Conservation (phyloP, 176 grass and related monocot species). For the Alopecurus myosuroides region DNA sequence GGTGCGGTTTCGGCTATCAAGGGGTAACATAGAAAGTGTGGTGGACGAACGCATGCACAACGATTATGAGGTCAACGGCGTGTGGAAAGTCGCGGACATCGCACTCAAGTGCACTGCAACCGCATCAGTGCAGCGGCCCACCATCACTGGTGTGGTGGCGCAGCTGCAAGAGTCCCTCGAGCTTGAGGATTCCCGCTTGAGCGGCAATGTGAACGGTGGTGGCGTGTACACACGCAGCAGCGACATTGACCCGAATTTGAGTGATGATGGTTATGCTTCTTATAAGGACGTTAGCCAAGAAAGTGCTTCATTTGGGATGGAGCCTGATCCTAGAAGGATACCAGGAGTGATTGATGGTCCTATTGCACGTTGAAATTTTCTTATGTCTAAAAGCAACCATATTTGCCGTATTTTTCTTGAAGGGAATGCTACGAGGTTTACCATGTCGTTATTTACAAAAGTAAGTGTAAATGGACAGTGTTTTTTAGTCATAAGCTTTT, state of each 20-base stretch:
- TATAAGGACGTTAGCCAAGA: constrained; percentile 27
- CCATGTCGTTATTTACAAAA: no score
- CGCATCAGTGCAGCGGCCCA: neutral
- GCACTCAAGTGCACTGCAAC: neutral
- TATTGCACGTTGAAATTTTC: constrained; percentile 12
- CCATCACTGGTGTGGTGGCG: neutral
- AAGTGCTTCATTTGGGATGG: constrained; percentile 29
- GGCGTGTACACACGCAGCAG: neutral
- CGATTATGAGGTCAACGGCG: neutral
- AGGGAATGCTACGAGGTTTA: no score
- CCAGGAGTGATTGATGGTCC: constrained; percentile 22
- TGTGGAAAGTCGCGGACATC: neutral
- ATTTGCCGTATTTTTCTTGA: no score
- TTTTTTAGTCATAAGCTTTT: no score
- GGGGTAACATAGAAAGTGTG: neutral
- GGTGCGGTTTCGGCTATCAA: neutral
- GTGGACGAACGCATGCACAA: neutral
- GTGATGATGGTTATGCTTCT: neutral
- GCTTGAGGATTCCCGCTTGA: neutral
- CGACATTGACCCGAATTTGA: neutral
- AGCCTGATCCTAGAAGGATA: constrained; percentile 27
- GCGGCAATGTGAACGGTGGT: neutral
- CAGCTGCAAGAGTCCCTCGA: neutral
- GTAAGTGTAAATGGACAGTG: no score
- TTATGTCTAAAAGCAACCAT: neutral